Percentiles rank a stretch among this genome's conserved stretches.
These are phyloP conservation scores for Colletotrichum agaves DNA, from an alignment of 2,329 filamentous ascomycete species.

Conservation along the genomic window DNA sequence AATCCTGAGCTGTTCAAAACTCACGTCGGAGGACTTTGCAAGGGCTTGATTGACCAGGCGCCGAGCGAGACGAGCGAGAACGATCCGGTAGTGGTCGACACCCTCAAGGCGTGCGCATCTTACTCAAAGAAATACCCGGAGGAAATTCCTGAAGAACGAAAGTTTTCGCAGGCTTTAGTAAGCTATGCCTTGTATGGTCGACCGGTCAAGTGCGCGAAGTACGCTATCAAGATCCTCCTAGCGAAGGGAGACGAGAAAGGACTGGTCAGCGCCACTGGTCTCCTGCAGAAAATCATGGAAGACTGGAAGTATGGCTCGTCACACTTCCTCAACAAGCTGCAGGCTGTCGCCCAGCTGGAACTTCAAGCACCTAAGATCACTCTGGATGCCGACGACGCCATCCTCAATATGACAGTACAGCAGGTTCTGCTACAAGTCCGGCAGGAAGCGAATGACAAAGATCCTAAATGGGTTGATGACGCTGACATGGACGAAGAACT, in stretches of 20 bases:
- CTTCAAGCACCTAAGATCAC: conserved; percentile 79
- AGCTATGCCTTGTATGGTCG: conserved; percentile 85
- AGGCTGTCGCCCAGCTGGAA: conserved; percentile 78
- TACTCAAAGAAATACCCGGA: conserved; percentile 88
- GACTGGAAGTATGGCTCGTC: conserved; percentile 78
- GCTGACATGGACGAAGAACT: conserved; percentile 81
- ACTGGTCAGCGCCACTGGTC: conserved; percentile 84
- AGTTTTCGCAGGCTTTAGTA: conserved; percentile 83
- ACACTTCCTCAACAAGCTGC: conserved; percentile 80
- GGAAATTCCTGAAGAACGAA: conserved; percentile 83
- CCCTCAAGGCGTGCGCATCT: conserved; percentile 91
- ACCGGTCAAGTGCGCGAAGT: conserved; percentile 87
- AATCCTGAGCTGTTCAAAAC: conserved; percentile 93
- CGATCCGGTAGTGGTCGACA: conserved; percentile 82
- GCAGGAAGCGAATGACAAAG: conserved; percentile 65
- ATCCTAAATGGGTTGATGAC: conserved; percentile 75
- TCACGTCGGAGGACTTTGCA: conserved; percentile 91
- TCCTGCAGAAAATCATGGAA: conserved; percentile 80
- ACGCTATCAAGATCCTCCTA: conserved; percentile 91
- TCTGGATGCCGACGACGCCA: conserved; percentile 78
- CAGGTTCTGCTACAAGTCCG: conserved; percentile 78
- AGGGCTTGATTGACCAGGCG: conserved; percentile 82
- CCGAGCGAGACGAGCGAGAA: conserved; percentile 76
- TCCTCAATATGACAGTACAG: conserved; percentile 81
- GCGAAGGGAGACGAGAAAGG: conserved; percentile 78